These are phyloP conservation scores for Astrothelium macrocarpum DNA, from an alignment of 495 filamentous ascomycete genomes.

Conservation along the genomic window DNA sequence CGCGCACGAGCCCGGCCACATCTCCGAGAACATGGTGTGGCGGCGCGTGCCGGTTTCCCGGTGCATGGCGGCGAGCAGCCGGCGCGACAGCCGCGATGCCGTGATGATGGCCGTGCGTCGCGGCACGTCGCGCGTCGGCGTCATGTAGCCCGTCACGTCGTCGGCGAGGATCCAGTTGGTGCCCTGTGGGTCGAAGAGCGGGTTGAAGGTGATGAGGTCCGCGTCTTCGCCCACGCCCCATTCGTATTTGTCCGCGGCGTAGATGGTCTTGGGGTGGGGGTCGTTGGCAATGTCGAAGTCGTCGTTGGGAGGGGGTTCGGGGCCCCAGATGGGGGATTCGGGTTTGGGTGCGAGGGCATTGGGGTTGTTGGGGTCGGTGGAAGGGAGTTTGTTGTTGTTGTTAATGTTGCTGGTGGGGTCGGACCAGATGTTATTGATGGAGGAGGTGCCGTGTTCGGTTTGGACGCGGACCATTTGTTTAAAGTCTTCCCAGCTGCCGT, in stretches of 20 bases:
- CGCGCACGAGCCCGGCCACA: slow-evolving; percentile 81
- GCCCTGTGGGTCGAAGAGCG: slow-evolving; percentile 80
- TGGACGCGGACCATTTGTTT: slow-evolving; percentile 84
- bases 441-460: slow-evolving; percentile 69
- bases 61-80: slow-evolving; percentile 82
- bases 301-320: slow-evolving; percentile 51
- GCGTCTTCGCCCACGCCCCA: slow-evolving; percentile 93
- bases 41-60: slow-evolving; percentile 68
- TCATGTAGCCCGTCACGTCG: slow-evolving; percentile 86
- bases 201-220: slow-evolving; percentile 88
- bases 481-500: slow-evolving; percentile 90
- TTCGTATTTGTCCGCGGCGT: slow-evolving; percentile 67
- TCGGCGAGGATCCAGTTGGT: slow-evolving; percentile 81
- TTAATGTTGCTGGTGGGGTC: too few relatives aligned
- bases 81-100: slow-evolving; percentile 68
- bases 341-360: slow-evolving; percentile 42
- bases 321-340: slow-evolving; percentile 78
- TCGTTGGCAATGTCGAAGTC: slow-evolving; percentile 58
- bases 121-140: slow-evolving; percentile 45
- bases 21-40: slow-evolving; percentile 89
- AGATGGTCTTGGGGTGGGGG: slow-evolving; percentile 56
- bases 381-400: slow-evolving; percentile 33
- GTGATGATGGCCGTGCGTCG: slow-evolving; percentile 86
- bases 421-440: slow-evolving; percentile 63
- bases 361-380: slow-evolving; percentile 25